Base-by-base conservation (phyloP, 78 protist genomes). In the Carpediemonas membranifera region DNA sequence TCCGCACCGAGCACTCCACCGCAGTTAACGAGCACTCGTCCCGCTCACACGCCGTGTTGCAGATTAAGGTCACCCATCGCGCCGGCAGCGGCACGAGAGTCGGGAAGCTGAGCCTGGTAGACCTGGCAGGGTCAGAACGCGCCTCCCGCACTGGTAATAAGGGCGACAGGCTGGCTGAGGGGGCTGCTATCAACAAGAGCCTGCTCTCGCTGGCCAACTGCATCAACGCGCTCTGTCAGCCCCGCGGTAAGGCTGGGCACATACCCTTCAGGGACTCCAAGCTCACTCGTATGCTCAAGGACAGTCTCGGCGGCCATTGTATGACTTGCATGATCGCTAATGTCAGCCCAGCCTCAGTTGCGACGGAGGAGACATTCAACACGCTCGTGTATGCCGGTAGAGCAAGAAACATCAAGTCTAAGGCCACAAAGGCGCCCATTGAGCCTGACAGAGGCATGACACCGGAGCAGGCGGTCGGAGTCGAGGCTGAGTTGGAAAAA, bases 231-330 rank as follows among this genome's bases (percentile, higher is more conserved):
- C 73, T 91, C n/a, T n/a, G n/a, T n/a, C n/a, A n/a, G n/a, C n/a
- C n/a, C n/a, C 27, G 25, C 30, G 3, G 28, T 3, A 1, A 35
- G 43, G 19, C 52, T 18, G 37, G 11, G 9, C 64, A 70, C 57
- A 60, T 74, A 15, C 79, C 79, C 5, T 85, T 65, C 51, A 79
- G 90, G 39, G 79, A 85, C 34, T 64, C 78, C 11, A 81, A 85
- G 70, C 68, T 85, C 24, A 85, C 90, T 30, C 59, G 81, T 9
- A 24, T 82, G 50, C 57, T 85, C 25, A 66, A 81, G 64, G 96
- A 91, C 68, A 75, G 90, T 1, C 77, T 92, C 3, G 94, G 96
- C n/a, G 98, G 98, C 41, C 89, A 90, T 64, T 75, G 89, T 36
- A 25, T 64, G 31, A 91, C 98, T 9, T 80, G 84, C 28, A 91